A percentile compares a stretch with the other conserved stretches of the same genome.
Evolutionary conservation across 2,329 filamentous ascomycete genomes (phyloP).

Genomic region (Parasarocladium wereldwijsianum): DNA sequence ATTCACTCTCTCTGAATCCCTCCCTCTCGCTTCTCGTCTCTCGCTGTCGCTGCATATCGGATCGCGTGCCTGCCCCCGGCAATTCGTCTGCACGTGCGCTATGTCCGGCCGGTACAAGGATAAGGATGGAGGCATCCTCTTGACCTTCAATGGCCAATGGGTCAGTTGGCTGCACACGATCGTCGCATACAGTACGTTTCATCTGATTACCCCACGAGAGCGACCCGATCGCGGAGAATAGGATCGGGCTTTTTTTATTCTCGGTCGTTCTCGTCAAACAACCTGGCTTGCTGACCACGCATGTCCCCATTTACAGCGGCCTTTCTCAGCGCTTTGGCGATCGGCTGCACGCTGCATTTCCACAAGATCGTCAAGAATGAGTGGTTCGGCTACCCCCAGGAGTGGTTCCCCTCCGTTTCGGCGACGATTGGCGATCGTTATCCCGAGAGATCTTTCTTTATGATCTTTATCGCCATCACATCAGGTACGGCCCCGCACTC

Average conservation of each 20-base stretch:
- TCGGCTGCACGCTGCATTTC: conserved; percentile 75
- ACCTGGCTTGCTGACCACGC: too few relatives aligned
- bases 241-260: too few relatives aligned
- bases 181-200: conserved; percentile 58
- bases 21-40: conserved; percentile 13
- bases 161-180: conserved; percentile 77
- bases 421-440: conserved; percentile 96
- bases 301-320: conserved; percentile 53
- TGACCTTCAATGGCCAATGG: conserved; percentile 72
- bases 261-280: conserved; percentile 2
- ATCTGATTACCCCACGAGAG: too few relatives aligned
- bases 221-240: too few relatives aligned
- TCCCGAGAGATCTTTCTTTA: conserved; percentile 91
- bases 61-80: too few relatives aligned
- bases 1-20: too few relatives aligned
- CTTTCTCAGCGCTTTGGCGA: conserved; percentile 72
- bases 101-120: conserved; percentile 43
- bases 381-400: conserved; percentile 82
- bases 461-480: conserved; percentile 92
- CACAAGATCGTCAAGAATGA: conserved; percentile 97
- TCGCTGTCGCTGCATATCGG: conserved; percentile 11
- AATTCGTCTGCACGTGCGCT: conserved; percentile 9
- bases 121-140: conserved; percentile 44
- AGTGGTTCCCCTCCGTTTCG: conserved; percentile 95
- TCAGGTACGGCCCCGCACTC: conserved; percentile 43